These are phyloP conservation scores for Globisporangium cederbergense DNA, from an alignment of 352 stramenopile species.

Conservation along the genomic window DNA sequence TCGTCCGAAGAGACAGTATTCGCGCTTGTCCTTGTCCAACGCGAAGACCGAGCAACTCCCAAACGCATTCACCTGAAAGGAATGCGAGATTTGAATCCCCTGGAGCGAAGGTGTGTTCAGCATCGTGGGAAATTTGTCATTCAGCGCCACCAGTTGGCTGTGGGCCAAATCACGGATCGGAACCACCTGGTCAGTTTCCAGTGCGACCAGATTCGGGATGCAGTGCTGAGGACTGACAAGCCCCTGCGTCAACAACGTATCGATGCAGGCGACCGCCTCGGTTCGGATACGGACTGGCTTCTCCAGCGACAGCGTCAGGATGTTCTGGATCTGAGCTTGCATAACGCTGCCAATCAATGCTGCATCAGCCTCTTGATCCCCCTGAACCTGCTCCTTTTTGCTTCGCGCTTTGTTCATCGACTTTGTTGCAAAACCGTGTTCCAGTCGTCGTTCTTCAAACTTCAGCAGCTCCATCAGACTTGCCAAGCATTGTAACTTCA, in stretches of 20 bases:
- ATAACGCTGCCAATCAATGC: constrained; percentile 86
- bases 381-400: constrained; percentile 74
- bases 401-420: constrained; percentile 52
- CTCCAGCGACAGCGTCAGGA: constrained; percentile 49
- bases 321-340: constrained; percentile 73
- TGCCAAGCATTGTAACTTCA: constrained; percentile 65
- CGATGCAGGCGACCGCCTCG: constrained; percentile 65
- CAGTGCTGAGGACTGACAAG: constrained; percentile 75
- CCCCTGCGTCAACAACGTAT: constrained; percentile 68
- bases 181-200: constrained; percentile 72
- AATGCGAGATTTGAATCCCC: constrained; percentile 61
- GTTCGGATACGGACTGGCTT: constrained; percentile 61
- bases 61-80: constrained; percentile 66
- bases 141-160: constrained; percentile 51
- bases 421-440: constrained; percentile 37
- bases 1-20: constrained; percentile 66
- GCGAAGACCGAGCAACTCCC: constrained; percentile 41
- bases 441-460: constrained; percentile 66
- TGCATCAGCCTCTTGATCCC: constrained; percentile 83
- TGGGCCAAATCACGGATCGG: constrained; percentile 67
- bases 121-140: constrained; percentile 56
- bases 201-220: constrained; percentile 71
- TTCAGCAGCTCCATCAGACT: constrained; percentile 73
- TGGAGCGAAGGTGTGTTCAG: constrained; percentile 51
- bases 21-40: constrained; percentile 65